phyloP scores from a whole-genome alignment of 176 grass and related monocot species.

The Puya raimondii region DNA sequence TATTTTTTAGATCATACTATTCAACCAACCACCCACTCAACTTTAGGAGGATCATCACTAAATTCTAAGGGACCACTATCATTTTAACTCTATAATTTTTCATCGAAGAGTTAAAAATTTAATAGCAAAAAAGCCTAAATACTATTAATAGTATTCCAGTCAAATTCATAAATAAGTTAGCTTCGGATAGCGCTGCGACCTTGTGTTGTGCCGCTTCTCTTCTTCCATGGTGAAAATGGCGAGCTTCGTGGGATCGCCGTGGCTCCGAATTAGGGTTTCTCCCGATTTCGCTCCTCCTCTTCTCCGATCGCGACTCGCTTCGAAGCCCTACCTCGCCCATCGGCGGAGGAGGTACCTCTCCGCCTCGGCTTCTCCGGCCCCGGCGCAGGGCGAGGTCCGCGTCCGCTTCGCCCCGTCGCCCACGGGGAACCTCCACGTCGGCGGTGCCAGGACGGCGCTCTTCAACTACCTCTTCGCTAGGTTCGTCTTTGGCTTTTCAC shows the following conservation, averaged over 20 bases:
- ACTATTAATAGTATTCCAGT: no score
- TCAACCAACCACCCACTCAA: no score
- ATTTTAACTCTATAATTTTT: no score
- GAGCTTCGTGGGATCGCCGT: constrained; percentile 13
- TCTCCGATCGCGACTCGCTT: constrained; percentile 7
- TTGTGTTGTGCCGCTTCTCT: background rate
- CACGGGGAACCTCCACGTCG: constrained; percentile 82
- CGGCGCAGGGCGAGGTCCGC: constrained; percentile 41
- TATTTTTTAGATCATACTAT: no score
- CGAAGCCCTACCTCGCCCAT: constrained; percentile 16
- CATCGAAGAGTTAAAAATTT: no score
- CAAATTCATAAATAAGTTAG: no score
- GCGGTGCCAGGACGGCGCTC: constrained; percentile 75
- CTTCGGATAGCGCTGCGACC: no score
- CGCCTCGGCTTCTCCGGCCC: constrained; percentile 9
- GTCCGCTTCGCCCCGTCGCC: constrained; percentile 89
- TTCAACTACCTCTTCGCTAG: constrained; percentile 97
- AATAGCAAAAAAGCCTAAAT: no score
- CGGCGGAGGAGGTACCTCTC: constrained; percentile 32
- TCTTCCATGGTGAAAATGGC: constrained; percentile 24
- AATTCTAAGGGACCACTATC: no score
- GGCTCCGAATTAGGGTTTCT: constrained; percentile 48
- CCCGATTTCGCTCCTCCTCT: constrained; percentile 16
- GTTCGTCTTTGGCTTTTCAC: constrained; percentile 2
- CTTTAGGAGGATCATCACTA: no score